These are phyloP conservation scores for Boletus tylopilopsis DNA, from an alignment of 768 basidiomycete species.

Conservation along the genomic window DNA sequence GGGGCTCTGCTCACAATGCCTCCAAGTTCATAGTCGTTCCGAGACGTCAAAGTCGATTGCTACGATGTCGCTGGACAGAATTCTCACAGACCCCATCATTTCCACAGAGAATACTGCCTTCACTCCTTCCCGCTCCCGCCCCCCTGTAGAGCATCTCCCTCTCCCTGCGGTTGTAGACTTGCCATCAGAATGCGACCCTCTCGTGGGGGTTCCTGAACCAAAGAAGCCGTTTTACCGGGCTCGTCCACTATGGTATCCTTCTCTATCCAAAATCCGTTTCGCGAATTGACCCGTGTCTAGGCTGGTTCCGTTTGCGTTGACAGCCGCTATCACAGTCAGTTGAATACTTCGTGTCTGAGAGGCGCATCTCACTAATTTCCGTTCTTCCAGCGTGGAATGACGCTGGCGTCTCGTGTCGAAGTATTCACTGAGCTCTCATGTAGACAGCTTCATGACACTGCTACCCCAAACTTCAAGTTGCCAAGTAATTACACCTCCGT, in stretches of 20 bases:
- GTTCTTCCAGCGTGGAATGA: slow-evolving; percentile 65
- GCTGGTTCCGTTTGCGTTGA: slow-evolving; percentile 69
- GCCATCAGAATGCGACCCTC: slow-evolving; percentile 33
- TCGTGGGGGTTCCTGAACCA: slow-evolving; percentile 23
- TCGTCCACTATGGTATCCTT: slow-evolving; percentile 42
- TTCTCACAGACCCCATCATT: slow-evolving; percentile 32
- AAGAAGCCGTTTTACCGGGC: slow-evolving; percentile 51
- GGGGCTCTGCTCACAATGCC: slow-evolving; percentile 7
- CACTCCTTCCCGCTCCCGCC: slow-evolving; percentile 19
- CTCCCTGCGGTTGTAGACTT: slow-evolving; percentile 3
- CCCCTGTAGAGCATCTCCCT: slow-evolving; percentile 20
- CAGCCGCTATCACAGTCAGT: slow-evolving; percentile 63
- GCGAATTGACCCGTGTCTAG: slow-evolving; percentile 33
- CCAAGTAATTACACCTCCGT: not conserved
- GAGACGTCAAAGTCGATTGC: not conserved
- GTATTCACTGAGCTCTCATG: slow-evolving; percentile 79
- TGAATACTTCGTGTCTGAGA: not conserved
- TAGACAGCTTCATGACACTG: slow-evolving; percentile 44
- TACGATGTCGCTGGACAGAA: slow-evolving; percentile 29
- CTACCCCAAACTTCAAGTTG: not conserved
- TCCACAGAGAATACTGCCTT: slow-evolving; percentile 31
- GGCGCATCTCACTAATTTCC: not conserved
- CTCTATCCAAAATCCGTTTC: not conserved
- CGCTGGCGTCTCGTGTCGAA: slow-evolving; percentile 73
- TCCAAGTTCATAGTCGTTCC: not conserved